Conservation (phyloP, 768 basidiomycete genomes). For the Amanita brunnescens region DNA sequence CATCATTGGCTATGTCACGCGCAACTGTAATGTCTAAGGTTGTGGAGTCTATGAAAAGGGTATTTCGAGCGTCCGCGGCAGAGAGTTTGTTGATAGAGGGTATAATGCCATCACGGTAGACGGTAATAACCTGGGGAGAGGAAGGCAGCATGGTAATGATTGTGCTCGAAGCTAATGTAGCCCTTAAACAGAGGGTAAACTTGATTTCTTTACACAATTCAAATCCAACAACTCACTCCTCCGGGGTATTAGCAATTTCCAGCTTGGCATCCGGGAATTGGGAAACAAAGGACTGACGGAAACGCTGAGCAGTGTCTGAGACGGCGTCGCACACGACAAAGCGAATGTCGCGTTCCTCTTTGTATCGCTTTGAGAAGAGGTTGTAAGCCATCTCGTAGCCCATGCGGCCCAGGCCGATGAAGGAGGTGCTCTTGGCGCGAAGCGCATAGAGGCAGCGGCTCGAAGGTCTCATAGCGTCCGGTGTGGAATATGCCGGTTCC, state of each 20-base stretch:
- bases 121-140: conserved; percentile 75
- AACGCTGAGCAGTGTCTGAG: conserved; percentile 46
- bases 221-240: conserved; percentile 47
- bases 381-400: conserved; percentile 82
- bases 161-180: conserved; percentile 50
- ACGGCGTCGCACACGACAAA: conserved; percentile 79
- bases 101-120: conserved; percentile 66
- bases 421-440: conserved; percentile 51
- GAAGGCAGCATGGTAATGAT: conserved; percentile 91
- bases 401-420: conserved; percentile 87
- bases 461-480: conserved; percentile 42
- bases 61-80: conserved; percentile 25
- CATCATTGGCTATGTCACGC: conserved; percentile 48
- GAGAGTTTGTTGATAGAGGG: conserved; percentile 49
- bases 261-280: conserved; percentile 55
- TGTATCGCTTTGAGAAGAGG: conserved; percentile 66
- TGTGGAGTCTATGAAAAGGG: conserved; percentile 83
- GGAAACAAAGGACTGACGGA: conserved; percentile 44
- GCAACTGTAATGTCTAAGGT: conserved; percentile 79
- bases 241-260: conserved; percentile 51
- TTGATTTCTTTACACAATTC: neutral
- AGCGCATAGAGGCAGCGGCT: conserved; percentile 29
- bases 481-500: neutral
- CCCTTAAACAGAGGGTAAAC: conserved; percentile 32
- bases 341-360: conserved; percentile 38